Percentiles rank a stretch among this genome's conserved stretches.
Evolutionary conservation across 305 asterid species (phyloP).

Genomic region (Fraxinus albicans): DNA sequence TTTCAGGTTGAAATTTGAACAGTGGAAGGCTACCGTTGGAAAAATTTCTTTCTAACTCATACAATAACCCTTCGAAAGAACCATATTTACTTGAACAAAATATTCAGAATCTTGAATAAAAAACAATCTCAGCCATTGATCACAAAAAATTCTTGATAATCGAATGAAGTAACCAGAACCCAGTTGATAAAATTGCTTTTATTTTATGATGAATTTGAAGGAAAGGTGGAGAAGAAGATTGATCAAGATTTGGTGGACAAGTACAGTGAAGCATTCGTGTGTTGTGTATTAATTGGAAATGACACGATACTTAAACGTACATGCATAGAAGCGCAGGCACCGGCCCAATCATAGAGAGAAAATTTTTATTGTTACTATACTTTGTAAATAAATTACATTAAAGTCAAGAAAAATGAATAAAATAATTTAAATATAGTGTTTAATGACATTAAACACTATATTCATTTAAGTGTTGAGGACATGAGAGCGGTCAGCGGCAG

Average conservation of each 20-base stretch:
- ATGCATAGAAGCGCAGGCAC: neutral
- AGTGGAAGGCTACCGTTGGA: constrained; percentile 49
- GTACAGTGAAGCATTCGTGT: constrained; percentile 6
- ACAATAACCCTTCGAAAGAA: constrained; percentile 31
- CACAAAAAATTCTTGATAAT: neutral
- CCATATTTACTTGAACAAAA: neutral
- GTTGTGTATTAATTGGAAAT: constrained; percentile 22
- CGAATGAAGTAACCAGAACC: neutral
- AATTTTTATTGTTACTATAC: neutral
- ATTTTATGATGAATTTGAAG: constrained; percentile 1
- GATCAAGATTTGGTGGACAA: constrained; percentile 25
- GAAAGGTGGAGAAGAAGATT: constrained; percentile 6
- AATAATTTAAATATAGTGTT: no score
- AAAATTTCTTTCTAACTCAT: constrained; percentile 27
- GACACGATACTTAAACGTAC: neutral
- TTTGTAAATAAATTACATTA: neutral
- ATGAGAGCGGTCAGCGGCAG: neutral
- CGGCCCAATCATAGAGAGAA: neutral
- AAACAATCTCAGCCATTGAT: neutral
- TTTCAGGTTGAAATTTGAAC: constrained; percentile 60
- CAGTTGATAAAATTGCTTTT: constrained; percentile 7
- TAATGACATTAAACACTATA: neutral
- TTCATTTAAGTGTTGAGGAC: neutral
- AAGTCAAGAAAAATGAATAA: neutral
- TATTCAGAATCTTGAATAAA: constrained; percentile 28